Base-by-base conservation (phyloP, 768 basidiomycete species). In the Russula brevipes region DNA sequence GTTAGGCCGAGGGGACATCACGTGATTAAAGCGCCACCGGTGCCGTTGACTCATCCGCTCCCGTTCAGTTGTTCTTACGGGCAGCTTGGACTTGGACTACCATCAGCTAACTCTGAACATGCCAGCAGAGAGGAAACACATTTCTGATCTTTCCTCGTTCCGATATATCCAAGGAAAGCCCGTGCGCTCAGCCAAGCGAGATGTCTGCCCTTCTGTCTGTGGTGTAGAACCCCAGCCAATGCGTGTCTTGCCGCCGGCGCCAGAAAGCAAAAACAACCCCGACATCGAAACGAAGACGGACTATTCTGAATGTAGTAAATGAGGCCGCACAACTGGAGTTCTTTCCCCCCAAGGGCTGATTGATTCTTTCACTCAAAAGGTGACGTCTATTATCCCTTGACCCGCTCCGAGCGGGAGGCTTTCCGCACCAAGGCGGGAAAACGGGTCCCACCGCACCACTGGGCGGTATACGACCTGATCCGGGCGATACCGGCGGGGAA, bases 391-490 rank as follows among this genome's bases (percentile, higher is more conserved):
- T 67, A 66, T 31, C 66, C 66, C 3, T 6, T 36, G 31, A 62
- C 64, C 14, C 42, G 12, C 35, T 36, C 64, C 64, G 60, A 60
- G 36, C 66, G 66, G 44, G 64, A 57, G 2, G 24, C 49, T 4
- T 67, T 58, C 60, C 66, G 64, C 36, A 67, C 64, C 8, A n/a
- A 50, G 0, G 41, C 64, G 14, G 66, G 64, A 33, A 67, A 67
- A 30, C 66, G 60, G 19, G 60, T 67, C 57, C 64, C 66, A 12
- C 59, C 64, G 12, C 68, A 68, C 45, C 68, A 68, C 45, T 68
- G 68, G 68, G 68, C 66, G 3, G 68, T 68, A 12, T 68, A 68
- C 45, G 68, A 68, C 47, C 44, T 64, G 12, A 41, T 61, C 16
- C 49, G 58, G 2, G 8, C 8, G 9, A 67, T 68, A 39, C 68